A percentile compares a stretch with the other conserved stretches of the same genome.
phyloP scores from a whole-genome alignment of 495 filamentous ascomycete species.

The Penicillium dipodomyicola region DNA sequence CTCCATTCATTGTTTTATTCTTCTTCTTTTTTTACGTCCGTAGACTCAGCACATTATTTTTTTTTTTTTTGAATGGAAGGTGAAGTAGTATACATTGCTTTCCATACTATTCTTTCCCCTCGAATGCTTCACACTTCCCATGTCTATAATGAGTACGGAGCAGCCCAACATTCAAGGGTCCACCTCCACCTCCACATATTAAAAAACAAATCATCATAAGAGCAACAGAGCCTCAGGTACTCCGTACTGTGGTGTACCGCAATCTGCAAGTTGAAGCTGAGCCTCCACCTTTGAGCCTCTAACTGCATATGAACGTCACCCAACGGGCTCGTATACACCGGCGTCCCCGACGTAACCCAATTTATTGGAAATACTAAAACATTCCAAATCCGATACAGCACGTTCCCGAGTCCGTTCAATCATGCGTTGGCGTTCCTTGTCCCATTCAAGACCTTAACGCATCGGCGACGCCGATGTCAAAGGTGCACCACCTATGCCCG shows the following conservation, averaged over 20 bases:
- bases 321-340: background rate
- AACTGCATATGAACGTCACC: background rate
- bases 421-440: background rate
- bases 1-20: conserved; percentile 1
- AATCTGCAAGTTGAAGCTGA: background rate
- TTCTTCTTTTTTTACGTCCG: background rate
- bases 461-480: conserved; percentile 9
- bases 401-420: background rate
- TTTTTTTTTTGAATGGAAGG: background rate
- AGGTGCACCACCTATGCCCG: background rate
- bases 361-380: background rate
- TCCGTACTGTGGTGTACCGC: too few relatives aligned
- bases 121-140: background rate
- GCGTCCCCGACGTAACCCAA: background rate
- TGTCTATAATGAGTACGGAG: too few relatives aligned
- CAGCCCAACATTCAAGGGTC: background rate
- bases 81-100: background rate
- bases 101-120: background rate
- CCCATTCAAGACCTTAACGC: background rate
- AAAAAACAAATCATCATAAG: background rate
- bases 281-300: background rate
- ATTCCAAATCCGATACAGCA: background rate
- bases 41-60: conserved; percentile 1
- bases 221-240: conserved; percentile 6
- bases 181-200: background rate